These are phyloP conservation scores for Cercophora samala DNA, from an alignment of 495 filamentous ascomycete genomes.

Conservation along the genomic window DNA sequence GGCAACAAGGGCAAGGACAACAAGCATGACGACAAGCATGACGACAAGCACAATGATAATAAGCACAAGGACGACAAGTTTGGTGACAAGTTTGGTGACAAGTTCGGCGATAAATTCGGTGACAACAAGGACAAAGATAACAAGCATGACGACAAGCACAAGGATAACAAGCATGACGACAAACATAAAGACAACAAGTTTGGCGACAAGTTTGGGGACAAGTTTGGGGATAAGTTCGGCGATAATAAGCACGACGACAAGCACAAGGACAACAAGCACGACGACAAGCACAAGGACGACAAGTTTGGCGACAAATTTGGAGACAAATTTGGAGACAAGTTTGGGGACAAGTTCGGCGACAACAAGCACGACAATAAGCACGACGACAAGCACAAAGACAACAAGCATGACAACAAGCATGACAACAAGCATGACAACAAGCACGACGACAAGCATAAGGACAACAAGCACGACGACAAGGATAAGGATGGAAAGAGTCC, in stretches of 20 bases:
- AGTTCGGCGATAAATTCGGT: not conserved
- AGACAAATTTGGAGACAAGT: too few species aligned
- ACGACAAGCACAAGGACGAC: constrained; percentile 15
- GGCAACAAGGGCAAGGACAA: not conserved
- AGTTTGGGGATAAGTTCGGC: not conserved
- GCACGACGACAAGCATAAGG: constrained; percentile 11
- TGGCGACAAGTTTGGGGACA: too few species aligned
- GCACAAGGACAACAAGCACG: constrained; percentile 9
- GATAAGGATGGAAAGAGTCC: constrained; percentile 6
- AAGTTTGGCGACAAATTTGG: constrained; percentile 8
- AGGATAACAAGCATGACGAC: constrained; percentile 6
- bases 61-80: constrained; percentile 8
- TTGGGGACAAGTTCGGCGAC: constrained; percentile 2
- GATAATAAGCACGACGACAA: constrained; percentile 1
- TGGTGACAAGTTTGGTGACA: not conserved
- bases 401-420: constrained; percentile 10
- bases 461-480: constrained; percentile 12
- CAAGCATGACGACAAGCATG: constrained; percentile 7
- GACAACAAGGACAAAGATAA: not conserved
- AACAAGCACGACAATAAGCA: constrained; percentile 10
- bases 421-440: constrained; percentile 13
- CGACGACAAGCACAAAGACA: constrained; percentile 1
- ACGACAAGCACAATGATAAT: constrained; percentile 7
- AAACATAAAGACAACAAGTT: not conserved
- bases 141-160: constrained; percentile 7